Conservation (phyloP, 805 yeast genomes). For the Starmerella stellata region DNA sequence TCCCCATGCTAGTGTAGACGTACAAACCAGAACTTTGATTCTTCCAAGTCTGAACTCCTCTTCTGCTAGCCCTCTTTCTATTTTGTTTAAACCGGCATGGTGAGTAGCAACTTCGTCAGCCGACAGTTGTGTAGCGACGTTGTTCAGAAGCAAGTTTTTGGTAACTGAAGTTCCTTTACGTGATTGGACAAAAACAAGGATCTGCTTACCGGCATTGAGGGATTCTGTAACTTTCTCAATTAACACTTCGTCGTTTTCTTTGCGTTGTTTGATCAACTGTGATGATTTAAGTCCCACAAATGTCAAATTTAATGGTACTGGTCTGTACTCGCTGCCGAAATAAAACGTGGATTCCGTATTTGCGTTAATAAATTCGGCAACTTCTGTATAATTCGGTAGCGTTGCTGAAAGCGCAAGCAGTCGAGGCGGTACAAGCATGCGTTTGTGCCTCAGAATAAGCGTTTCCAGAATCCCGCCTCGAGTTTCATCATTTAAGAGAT, state of each 20-base stretch:
- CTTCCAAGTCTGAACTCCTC: slow-evolving; percentile 68
- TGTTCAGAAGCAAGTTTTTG: slow-evolving; percentile 43
- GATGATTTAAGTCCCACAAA: background rate
- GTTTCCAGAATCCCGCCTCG: slow-evolving; percentile 91
- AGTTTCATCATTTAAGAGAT: slow-evolving; percentile 63
- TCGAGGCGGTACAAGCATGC: slow-evolving; percentile 30
- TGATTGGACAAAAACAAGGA: slow-evolving; percentile 83
- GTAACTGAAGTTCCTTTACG: slow-evolving; percentile 88
- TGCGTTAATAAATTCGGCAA: slow-evolving; percentile 62
- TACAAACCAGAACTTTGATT: slow-evolving; percentile 76
- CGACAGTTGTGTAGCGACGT: slow-evolving; percentile 26
- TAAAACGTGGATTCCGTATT: slow-evolving; percentile 42
- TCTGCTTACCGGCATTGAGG: slow-evolving; percentile 42
- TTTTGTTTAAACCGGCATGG: slow-evolving; percentile 88
- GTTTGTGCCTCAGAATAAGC: slow-evolving; percentile 57
- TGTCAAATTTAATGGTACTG: slow-evolving; percentile 75
- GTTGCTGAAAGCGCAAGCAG: slow-evolving; percentile 84
- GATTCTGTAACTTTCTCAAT: slow-evolving; percentile 57
- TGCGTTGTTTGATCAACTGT: slow-evolving; percentile 37
- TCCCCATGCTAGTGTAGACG: slow-evolving; percentile 99
- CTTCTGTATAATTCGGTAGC: slow-evolving; percentile 73
- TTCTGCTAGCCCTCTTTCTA: slow-evolving; percentile 75
- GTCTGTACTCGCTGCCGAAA: slow-evolving; percentile 71
- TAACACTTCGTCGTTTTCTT: slow-evolving; percentile 82
- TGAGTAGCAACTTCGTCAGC: slow-evolving; percentile 80